Evolutionary conservation across 345 rosid species (phyloP).

Genomic region (Citrus reticulata): DNA sequence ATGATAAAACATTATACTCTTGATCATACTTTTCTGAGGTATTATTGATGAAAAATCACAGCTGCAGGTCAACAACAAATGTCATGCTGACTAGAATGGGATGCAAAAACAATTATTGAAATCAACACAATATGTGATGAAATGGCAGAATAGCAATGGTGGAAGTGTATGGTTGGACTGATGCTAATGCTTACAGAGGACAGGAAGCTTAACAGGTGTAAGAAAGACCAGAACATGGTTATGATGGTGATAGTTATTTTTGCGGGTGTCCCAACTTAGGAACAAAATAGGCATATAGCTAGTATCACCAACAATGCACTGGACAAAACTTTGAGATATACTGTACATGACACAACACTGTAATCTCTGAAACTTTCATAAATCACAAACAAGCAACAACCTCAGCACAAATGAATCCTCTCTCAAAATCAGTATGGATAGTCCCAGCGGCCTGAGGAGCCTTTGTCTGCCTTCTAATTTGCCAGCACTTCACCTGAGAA

Average conservation of each 20-base stretch:
- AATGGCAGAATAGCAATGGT: neutral
- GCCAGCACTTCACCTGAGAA: constrained; percentile 97
- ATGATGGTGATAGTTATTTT: neutral
- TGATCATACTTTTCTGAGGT: neutral
- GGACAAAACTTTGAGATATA: neutral
- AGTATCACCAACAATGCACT: neutral
- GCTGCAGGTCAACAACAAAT: neutral
- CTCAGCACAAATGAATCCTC: constrained; percentile 99
- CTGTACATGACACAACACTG: neutral
- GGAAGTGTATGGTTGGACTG: neutral
- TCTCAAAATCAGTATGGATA: constrained; percentile 93
- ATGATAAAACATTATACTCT: neutral
- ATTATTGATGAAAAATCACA: neutral
- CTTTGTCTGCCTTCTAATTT: constrained; percentile 84
- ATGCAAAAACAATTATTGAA: neutral
- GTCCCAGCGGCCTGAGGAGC: constrained; percentile 99
- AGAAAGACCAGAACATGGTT: neutral
- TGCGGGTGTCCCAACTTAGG: neutral
- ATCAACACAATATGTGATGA: neutral
- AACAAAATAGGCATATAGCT: neutral
- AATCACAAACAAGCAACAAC: constrained; percentile 32
- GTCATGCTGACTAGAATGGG: neutral
- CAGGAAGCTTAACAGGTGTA: neutral
- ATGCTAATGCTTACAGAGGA: neutral
- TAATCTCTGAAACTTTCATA: neutral